These are phyloP conservation scores for Phylloporus sp. DNA, from an alignment of 768 basidiomycete genomes.

Conservation along the genomic window DNA sequence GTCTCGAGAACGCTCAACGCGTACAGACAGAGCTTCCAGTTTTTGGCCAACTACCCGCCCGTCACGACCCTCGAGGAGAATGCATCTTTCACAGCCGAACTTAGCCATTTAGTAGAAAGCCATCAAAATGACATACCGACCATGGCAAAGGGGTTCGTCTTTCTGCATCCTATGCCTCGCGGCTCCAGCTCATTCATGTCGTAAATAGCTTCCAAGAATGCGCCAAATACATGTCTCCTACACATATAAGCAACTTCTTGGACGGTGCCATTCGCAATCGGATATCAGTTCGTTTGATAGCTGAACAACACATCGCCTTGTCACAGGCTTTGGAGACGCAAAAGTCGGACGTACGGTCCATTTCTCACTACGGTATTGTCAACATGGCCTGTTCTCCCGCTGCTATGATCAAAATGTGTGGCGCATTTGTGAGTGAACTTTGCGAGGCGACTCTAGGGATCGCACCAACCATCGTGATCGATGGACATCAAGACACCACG, in stretches of 20 bases:
- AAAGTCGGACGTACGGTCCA: slow-evolving; percentile 20
- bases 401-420: slow-evolving; percentile 72
- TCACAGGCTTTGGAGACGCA: slow-evolving; percentile 58
- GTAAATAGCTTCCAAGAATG: slow-evolving; percentile 78
- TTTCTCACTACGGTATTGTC: slow-evolving; percentile 64
- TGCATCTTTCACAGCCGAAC: slow-evolving; percentile 54
- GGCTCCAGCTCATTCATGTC: neutral
- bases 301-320: slow-evolving; percentile 86
- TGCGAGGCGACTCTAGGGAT: slow-evolving; percentile 81
- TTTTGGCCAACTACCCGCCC: slow-evolving; percentile 60
- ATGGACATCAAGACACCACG: slow-evolving; percentile 64
- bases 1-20: slow-evolving; percentile 65
- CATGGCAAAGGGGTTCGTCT: slow-evolving; percentile 76
- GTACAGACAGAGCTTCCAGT: slow-evolving; percentile 65
- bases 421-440: slow-evolving; percentile 76
- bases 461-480: slow-evolving; percentile 60
- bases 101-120: slow-evolving; percentile 66
- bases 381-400: slow-evolving; percentile 67
- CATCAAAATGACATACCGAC: slow-evolving; percentile 88
- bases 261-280: slow-evolving; percentile 83
- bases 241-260: slow-evolving; percentile 73
- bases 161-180: neutral
- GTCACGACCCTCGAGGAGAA: slow-evolving; percentile 70
- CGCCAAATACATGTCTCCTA: slow-evolving; percentile 73
- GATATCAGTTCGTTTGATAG: slow-evolving; percentile 82